phyloP scores from a whole-genome alignment of 2,329 filamentous ascomycete species.

The Beauveria asiatica region DNA sequence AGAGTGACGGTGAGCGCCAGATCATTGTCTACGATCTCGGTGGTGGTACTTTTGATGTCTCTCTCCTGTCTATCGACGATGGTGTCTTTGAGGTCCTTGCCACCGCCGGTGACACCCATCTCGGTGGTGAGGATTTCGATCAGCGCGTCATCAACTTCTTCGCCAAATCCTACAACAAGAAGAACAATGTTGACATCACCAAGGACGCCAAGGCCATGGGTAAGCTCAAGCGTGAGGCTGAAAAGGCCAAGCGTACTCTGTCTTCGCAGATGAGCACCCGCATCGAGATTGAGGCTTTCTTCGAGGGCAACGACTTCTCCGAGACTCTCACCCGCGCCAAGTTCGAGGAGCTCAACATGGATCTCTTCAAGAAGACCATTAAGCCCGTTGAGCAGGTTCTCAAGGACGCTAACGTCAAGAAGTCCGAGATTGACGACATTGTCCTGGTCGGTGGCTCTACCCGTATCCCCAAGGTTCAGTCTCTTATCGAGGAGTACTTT shows the following conservation, averaged over 20 bases:
- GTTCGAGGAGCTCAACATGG: slow-evolving; percentile 98
- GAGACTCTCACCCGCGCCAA: slow-evolving; percentile 97
- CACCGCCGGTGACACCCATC: slow-evolving; percentile 92
- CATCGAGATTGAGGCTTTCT: slow-evolving; percentile 96
- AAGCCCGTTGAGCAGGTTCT: slow-evolving; percentile 98
- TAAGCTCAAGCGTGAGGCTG: slow-evolving; percentile 98
- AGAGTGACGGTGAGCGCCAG: slow-evolving; percentile 74
- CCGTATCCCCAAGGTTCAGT: slow-evolving; percentile 96
- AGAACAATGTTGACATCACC: slow-evolving; percentile 83
- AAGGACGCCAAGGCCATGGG: slow-evolving; percentile 97
- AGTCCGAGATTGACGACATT: slow-evolving; percentile 89
- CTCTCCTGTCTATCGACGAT: slow-evolving; percentile 81
- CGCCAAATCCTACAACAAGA: slow-evolving; percentile 98
- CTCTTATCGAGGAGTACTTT: slow-evolving; percentile 94
- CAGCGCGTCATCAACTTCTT: slow-evolving; percentile 96
- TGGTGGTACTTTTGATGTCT: slow-evolving; percentile 93
- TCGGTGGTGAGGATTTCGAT: slow-evolving; percentile 98
- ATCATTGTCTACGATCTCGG: slow-evolving; percentile 91
- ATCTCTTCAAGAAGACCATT: slow-evolving; percentile 98
- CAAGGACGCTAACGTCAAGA: slow-evolving; percentile 96
- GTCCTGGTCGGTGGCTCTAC: slow-evolving; percentile 97
- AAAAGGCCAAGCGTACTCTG: slow-evolving; percentile 98
- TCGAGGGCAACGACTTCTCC: slow-evolving; percentile 93
- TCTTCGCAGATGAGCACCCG: slow-evolving; percentile 89
- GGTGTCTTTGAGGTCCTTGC: slow-evolving; percentile 92